Base-by-base conservation (phyloP, 1,284 basidiomycete genomes). In the Xerocomus minutiporus region DNA sequence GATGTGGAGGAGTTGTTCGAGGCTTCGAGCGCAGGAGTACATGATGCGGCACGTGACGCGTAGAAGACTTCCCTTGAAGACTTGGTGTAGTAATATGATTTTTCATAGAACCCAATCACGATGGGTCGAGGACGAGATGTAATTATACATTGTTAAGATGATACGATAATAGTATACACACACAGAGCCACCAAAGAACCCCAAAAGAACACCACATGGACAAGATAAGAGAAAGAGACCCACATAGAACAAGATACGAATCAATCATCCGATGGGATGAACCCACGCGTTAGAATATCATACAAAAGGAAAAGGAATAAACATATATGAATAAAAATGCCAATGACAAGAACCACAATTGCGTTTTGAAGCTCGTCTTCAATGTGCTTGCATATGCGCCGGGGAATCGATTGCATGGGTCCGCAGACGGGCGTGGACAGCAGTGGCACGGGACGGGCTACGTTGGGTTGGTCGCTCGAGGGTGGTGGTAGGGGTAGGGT, bases 321-420 rank as follows among this genome's bases (percentile, higher is more conserved):
- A 20, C 67, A 71, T 29, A 51, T 28, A 36, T 69, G 57, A 51
- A 67, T 66, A 23, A 61, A 48, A 4, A 65, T 45, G 17, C 65
- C 68, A 15, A 67, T 48, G 15, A 50, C 44, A 35, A 71, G 46
- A 25, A 68, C 49, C 6, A 57, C 52, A 15, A 69, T 17, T 11
- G 64, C 69, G 8, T 70, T 66, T 44, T 59, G 56, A 46, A 69
- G 41, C 38, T 70, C 67, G 35, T 68, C 60, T 35, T 61, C 65
- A 50, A 69, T 17, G 28, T 9, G n/a, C 39, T 53, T 53, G 46
- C 46, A 58, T 12, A 68, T 46, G 12, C 55, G 61, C 26, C 48
- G 45, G 23, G 53, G 46, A 13, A 57, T 53, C 12, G 57, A 57
- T 13, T 44, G 54, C 29, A 53, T 44, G 6, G 54, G 20, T 15